Percentiles rank a stretch among this genome's conserved stretches.
These are phyloP conservation scores for Phytopythium sindhum DNA, from an alignment of 352 stramenopile species.

Conservation along the genomic window DNA sequence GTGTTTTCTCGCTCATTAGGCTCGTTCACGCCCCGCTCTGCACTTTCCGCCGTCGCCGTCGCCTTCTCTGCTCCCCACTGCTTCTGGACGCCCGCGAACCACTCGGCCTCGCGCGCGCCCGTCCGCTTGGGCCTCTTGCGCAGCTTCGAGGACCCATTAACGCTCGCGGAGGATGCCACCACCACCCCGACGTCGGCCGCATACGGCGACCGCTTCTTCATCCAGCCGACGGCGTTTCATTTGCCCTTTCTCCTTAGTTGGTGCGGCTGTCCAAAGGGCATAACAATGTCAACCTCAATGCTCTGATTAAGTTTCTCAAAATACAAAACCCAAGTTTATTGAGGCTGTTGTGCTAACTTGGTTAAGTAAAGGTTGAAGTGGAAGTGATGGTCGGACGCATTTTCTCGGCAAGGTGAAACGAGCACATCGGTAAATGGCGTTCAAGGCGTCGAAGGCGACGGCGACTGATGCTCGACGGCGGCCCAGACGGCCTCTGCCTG, in stretches of 20 bases:
- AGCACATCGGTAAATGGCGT: neutral
- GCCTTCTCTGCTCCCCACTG: slow-evolving; percentile 3
- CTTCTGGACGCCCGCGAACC: slow-evolving; percentile 8
- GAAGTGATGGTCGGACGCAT: neutral
- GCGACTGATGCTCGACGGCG: neutral
- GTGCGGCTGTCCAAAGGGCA: neutral
- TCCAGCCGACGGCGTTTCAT: neutral
- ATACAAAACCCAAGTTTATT: neutral
- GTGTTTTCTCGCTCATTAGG: neutral
- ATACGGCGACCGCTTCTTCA: slow-evolving; percentile 44
- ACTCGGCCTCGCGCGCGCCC: slow-evolving; percentile 5
- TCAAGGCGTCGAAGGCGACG: neutral
- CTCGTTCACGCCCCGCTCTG: neutral
- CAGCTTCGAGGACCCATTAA: neutral
- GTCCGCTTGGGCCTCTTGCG: slow-evolving; percentile 6
- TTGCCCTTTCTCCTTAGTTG: too few relatives aligned
- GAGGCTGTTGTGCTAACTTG: neutral
- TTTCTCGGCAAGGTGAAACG: neutral
- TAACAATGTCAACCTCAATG: neutral
- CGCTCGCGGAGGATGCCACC: neutral
- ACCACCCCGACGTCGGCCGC: slow-evolving; percentile 16
- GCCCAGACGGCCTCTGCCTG: neutral
- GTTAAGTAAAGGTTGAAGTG: neutral
- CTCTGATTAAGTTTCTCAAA: neutral
- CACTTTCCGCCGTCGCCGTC: neutral